Base-by-base conservation (phyloP, 139 green algal species). In the Coelastrella sp. region DNA sequence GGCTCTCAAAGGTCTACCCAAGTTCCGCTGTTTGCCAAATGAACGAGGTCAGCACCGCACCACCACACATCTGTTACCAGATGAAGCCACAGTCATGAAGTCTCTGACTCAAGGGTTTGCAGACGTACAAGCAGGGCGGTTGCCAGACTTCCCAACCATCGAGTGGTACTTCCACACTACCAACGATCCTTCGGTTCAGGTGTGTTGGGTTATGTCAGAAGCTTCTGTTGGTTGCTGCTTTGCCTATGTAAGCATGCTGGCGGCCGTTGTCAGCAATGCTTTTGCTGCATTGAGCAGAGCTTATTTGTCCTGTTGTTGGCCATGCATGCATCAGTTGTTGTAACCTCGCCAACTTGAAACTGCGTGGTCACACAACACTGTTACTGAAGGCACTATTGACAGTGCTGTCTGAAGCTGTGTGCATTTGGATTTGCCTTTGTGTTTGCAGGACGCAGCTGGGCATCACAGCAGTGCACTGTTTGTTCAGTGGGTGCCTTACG, bases 401-500 rank as follows among this genome's bases (percentile, higher is more conserved):
- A n/a, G n/a, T n/a, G n/a, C n/a, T n/a, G n/a, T n/a, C n/a, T n/a
- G n/a, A n/a, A n/a, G n/a, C n/a, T n/a, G n/a, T n/a, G n/a, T n/a
- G n/a, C n/a, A 68, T 68, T 7, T 68, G 61, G 61, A 17, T 7
- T 7, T 85, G 20, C 83, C 13, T n/a, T 5, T 10, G 1, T 58
- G 19, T 32, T n/a, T 75, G 58, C 75, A 85, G 20, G 93, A 96
- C 60, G 80, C 83, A 4, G 89, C 92, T 7, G 91, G 92, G 4
- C 92, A 91, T 84, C 92, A 95, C 90, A 94, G 88, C 76, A 91
- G 88, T 17, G 94, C 94, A 3, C 91, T 96, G 57, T 96, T 96
- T 90, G 94, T 96, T 77, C 92, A 95, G 87, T 95, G 90, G 89
- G 90, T 95, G 71, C 92, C 93, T 3, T 91, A 92, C 74, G 23